phyloP scores from a whole-genome alignment of 164 flowering plant genomes.

The Malania oleifera region DNA sequence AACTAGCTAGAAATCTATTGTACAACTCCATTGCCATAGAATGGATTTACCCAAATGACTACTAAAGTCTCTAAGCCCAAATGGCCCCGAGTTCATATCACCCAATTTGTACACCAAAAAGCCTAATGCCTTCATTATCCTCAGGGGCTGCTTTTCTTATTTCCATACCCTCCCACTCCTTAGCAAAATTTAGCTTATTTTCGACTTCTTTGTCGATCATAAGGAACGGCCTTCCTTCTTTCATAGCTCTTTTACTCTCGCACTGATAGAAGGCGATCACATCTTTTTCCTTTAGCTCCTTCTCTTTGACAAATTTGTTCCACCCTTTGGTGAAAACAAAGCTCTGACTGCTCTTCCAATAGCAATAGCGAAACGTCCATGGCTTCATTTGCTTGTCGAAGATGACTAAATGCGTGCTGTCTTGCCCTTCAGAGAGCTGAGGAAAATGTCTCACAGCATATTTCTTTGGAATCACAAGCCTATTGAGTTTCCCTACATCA shows the following conservation, averaged over 20 bases:
- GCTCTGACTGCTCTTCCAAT: slow-evolving; percentile 87
- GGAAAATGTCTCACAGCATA: slow-evolving; percentile 59
- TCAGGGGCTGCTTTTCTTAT: not conserved
- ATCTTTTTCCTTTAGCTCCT: slow-evolving; percentile 49
- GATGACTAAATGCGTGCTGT: slow-evolving; percentile 37
- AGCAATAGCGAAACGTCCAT: slow-evolving; percentile 79
- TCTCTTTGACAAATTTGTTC: slow-evolving; percentile 68
- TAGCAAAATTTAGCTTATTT: not conserved
- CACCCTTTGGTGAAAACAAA: slow-evolving; percentile 77
- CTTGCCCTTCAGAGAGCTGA: slow-evolving; percentile 15
- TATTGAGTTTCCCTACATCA: slow-evolving; percentile 83
- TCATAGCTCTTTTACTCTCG: slow-evolving; percentile 13
- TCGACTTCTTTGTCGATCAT: slow-evolving; percentile 24
- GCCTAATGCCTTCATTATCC: slow-evolving; percentile 19
- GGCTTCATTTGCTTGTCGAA: slow-evolving; percentile 36
- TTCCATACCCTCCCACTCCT: not conserved
- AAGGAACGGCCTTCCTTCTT: slow-evolving; percentile 12
- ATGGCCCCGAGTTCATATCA: no score
- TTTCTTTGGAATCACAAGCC: slow-evolving; percentile 82
- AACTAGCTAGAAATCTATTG: no score
- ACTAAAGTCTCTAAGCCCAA: no score
- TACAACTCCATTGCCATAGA: no score
- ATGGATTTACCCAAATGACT: no score
- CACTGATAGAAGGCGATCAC: slow-evolving; percentile 37
- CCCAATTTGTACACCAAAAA: slow-evolving; percentile 38